Conservation (phyloP, 2,329 filamentous ascomycete genomes). For the Stagonosporopsis rhizophila region DNA sequence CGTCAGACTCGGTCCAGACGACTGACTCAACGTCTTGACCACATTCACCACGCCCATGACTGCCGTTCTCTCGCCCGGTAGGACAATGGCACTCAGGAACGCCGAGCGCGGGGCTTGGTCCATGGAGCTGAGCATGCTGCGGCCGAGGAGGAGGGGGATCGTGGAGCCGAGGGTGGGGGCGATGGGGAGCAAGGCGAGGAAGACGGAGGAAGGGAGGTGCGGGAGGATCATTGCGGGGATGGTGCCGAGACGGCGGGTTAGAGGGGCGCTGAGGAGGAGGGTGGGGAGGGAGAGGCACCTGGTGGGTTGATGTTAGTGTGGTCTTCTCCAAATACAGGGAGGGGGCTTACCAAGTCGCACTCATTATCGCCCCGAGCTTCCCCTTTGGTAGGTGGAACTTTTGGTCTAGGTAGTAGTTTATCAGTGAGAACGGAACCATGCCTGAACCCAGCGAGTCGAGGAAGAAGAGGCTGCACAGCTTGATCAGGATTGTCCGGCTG, state of each 20-base stretch:
- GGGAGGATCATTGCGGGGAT: slow-evolving; percentile 55
- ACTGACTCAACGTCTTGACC: slow-evolving; percentile 47
- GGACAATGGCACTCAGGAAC: slow-evolving; percentile 44
- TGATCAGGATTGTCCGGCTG: slow-evolving; percentile 63
- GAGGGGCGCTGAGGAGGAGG: slow-evolving; percentile 47
- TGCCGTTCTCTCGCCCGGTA: slow-evolving; percentile 46
- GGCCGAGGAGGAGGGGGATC: slow-evolving; percentile 41
- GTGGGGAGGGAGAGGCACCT: slow-evolving; percentile 39
- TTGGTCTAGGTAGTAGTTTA: slow-evolving; percentile 65
- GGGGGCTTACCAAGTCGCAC: slow-evolving; percentile 49
- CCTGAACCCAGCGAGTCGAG: slow-evolving; percentile 75
- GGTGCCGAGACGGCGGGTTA: slow-evolving; percentile 68
- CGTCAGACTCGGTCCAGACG: slow-evolving; percentile 44
- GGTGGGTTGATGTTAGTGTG: background rate
- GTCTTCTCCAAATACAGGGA: too few relatives aligned
- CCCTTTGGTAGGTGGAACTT: slow-evolving; percentile 63
- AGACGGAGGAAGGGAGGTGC: slow-evolving; percentile 46
- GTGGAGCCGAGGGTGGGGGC: slow-evolving; percentile 35
- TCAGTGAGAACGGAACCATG: slow-evolving; percentile 61
- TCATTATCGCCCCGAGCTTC: slow-evolving; percentile 62
- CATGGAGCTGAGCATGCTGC: slow-evolving; percentile 47
- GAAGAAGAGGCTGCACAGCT: slow-evolving; percentile 71
- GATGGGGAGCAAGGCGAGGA: slow-evolving; percentile 39
- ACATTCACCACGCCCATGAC: slow-evolving; percentile 52
- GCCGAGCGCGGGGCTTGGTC: slow-evolving; percentile 49